Evolutionary conservation across 2,329 filamentous ascomycete genomes (phyloP), one percentile per base, ranked within the genome.

Genomic region (Neofusicoccum sp.): DNA sequence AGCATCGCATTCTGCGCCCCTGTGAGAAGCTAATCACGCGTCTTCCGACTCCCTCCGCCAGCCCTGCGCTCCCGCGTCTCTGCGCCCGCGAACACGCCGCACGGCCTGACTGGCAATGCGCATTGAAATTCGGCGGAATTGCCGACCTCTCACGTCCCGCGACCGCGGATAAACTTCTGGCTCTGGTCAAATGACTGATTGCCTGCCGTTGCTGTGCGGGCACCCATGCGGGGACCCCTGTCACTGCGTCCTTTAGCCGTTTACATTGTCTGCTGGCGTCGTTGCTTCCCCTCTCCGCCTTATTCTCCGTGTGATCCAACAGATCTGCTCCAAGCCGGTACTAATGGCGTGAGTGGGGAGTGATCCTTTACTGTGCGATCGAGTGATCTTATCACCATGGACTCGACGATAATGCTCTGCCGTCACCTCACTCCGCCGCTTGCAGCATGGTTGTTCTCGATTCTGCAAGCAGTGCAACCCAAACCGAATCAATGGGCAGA

Each of bases 181-280:
- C 22, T 22, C 29, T 14, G 54, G 41, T 58, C 54, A 58, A 58
- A 45, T 58, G 41, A 58, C 54, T 36, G 54, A 58, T 45, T 31
- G 54, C 14, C 52, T 8, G 37, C 52, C 28, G 3, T 16, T 28
- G 4, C 14, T 43, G 12, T 22, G 37, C 37, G 52, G 22, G 14
- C 37, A 11, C 36, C 36, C 33, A 34, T 58, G 54, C 41, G 54
- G 54, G 54, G 54, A 56, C 36, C 31, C n/a, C 54, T 58, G 54
- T 12, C 54, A 16, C 45, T 45, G 54, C 54, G 37, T 41, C 41
- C 22, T 58, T 36, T 36, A 56, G 52, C 52, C 36, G 31, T 39
- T 54, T 34, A 16, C 28, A 7, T 36, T 54, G n/a, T 54, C 50
- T 2, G n/a, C 36, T 39, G 37, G 36, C 50, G 37, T 14, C 37